These are phyloP conservation scores for Ophiostoma quercus DNA, from an alignment of 2,329 filamentous ascomycete genomes.

Conservation along the genomic window DNA sequence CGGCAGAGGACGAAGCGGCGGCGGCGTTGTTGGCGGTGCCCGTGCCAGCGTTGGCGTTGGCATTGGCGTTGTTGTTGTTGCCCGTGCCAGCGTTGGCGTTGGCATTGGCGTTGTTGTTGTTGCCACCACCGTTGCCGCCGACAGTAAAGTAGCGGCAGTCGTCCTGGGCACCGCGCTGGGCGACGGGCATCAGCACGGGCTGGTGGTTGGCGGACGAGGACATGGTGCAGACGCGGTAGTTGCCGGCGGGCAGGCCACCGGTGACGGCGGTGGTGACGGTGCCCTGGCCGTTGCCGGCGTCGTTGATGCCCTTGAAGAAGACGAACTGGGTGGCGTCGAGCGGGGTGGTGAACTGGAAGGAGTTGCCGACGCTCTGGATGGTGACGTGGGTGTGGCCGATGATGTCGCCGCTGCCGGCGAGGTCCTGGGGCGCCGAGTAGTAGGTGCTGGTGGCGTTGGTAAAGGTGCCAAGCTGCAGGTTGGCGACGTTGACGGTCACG, in stretches of 20 bases:
- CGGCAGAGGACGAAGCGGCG: not conserved
- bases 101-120: conserved; percentile 26
- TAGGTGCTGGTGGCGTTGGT: conserved; percentile 57
- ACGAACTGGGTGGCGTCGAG: conserved; percentile 51
- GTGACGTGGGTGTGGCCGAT: conserved; percentile 59
- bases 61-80: not conserved
- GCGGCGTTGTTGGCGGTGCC: conserved; percentile 20
- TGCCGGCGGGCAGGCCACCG: conserved; percentile 55
- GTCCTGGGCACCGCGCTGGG: conserved; percentile 62
- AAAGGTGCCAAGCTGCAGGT: conserved; percentile 54
- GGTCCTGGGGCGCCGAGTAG: conserved; percentile 55
- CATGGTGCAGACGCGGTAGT: conserved; percentile 63
- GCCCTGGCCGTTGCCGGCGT: conserved; percentile 52
- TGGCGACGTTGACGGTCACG: conserved; percentile 48
- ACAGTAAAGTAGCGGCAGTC: conserved; percentile 59
- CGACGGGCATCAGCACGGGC: conserved; percentile 60
- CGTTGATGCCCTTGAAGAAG: conserved; percentile 65
- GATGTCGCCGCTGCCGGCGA: conserved; percentile 46
- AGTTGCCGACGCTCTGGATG: conserved; percentile 51
- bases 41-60: conserved; percentile 15
- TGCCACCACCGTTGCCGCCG: conserved; percentile 27
- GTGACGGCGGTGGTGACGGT: conserved; percentile 49
- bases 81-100: no score
- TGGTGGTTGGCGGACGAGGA: conserved; percentile 60
- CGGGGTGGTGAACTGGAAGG: conserved; percentile 46